These are phyloP conservation scores for Hyaloscypha hepaticicola DNA, from an alignment of 495 filamentous ascomycete species.

Conservation along the genomic window DNA sequence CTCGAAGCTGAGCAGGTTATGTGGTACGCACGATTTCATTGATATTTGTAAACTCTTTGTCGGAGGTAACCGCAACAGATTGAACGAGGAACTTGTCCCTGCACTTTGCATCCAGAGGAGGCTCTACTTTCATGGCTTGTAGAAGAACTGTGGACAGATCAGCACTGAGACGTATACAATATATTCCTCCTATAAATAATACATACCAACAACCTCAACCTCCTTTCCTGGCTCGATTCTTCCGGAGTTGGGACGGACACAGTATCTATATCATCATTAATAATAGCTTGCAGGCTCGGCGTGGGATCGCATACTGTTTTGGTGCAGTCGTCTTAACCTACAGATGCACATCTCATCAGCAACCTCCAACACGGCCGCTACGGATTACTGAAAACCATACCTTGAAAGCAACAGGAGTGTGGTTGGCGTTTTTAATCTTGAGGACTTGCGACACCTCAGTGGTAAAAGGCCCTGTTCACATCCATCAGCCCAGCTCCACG, in stretches of 20 bases:
- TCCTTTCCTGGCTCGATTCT: constrained; percentile 84
- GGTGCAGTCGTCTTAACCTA: constrained; percentile 99
- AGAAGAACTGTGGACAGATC: constrained; percentile 66
- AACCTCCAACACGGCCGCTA: neutral
- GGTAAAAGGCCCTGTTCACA: constrained; percentile 80
- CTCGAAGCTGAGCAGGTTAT: neutral
- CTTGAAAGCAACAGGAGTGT: constrained; percentile 90
- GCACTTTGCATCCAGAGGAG: constrained; percentile 80
- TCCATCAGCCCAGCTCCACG: constrained; percentile 33
- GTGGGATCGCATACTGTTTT: constrained; percentile 76
- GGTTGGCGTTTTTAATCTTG: constrained; percentile 75
- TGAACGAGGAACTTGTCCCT: constrained; percentile 98
- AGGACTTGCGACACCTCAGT: constrained; percentile 85
- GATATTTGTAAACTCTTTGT: constrained; percentile 80
- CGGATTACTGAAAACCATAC: constrained; percentile 45
- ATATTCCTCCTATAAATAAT: neutral
- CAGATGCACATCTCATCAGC: constrained; percentile 8
- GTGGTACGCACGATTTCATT: constrained; percentile 66
- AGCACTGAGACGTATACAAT: constrained; percentile 5
- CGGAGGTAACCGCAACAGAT: constrained; percentile 79
- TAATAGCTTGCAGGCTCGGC: constrained; percentile 5
- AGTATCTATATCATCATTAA: constrained; percentile 66
- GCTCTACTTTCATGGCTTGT: constrained; percentile 97
- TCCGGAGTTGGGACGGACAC: constrained; percentile 95
- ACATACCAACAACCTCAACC: constrained; percentile 89